These are phyloP conservation scores for Auricularia cornea DNA, from an alignment of 768 basidiomycete genomes.

Conservation along the genomic window DNA sequence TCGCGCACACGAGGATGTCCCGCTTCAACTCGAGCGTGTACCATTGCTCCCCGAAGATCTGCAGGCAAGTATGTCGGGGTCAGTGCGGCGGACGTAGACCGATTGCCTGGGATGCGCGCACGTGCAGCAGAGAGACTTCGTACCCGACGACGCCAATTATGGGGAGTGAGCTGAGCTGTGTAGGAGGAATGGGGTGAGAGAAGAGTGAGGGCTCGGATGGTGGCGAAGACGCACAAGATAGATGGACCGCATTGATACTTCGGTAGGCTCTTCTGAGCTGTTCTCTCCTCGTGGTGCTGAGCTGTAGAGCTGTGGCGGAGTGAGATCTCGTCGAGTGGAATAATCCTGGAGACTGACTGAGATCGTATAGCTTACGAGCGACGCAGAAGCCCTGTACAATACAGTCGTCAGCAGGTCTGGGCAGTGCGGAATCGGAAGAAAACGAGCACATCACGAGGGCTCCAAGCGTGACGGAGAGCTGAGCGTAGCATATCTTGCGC, in stretches of 20 bases:
- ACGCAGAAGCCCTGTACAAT: not conserved
- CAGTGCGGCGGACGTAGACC: not conserved
- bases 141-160: not conserved
- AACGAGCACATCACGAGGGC: not conserved
- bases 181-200: not conserved
- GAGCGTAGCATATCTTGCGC: not conserved
- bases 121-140: not conserved
- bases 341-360: not conserved
- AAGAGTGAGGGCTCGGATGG: not conserved
- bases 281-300: not conserved
- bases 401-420: not conserved
- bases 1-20: not conserved
- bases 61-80: not conserved
- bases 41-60: not conserved
- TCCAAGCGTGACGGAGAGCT: not conserved
- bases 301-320: not conserved
- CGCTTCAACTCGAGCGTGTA: not conserved
- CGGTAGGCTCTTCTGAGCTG: not conserved
- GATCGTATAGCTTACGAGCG: not conserved
- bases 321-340: not conserved
- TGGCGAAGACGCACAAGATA: not conserved
- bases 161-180: not conserved
- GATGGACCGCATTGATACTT: not conserved
- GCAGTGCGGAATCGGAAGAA: not conserved
- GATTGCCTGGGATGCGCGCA: not conserved